Evolutionary conservation across 371 early-diverging fungal species (phyloP).

Genomic region (Lichtheimia hyalospora): DNA sequence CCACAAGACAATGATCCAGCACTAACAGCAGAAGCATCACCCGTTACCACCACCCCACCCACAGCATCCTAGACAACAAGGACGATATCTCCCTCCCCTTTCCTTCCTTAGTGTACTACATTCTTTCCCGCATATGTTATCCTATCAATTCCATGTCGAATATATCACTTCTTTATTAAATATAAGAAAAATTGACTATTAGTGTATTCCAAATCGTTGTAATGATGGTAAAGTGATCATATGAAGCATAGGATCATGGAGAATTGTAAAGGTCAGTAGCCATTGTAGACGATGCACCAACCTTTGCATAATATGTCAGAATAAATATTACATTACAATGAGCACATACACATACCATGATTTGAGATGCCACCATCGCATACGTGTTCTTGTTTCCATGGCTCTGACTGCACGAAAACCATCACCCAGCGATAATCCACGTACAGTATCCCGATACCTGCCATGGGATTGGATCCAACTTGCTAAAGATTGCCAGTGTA

Average conservation of each 20-base stretch:
- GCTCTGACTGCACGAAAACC: conserved; percentile 35
- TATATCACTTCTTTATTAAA: neutral
- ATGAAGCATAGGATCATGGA: conserved; percentile 39
- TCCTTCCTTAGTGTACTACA: neutral
- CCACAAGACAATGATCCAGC: neutral
- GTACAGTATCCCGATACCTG: conserved; percentile 1
- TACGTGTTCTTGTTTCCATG: conserved; percentile 11
- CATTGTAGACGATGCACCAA: conserved; percentile 38
- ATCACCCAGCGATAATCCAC: conserved; percentile 39
- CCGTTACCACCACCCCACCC: neutral
- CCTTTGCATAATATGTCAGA: conserved; percentile 14
- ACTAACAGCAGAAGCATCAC: neutral
- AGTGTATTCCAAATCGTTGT: neutral
- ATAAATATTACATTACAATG: neutral
- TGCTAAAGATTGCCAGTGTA: conserved; percentile 28
- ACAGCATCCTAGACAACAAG: neutral
- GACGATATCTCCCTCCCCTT: neutral
- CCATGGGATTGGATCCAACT: conserved; percentile 31
- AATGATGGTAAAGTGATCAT: conserved; percentile 26
- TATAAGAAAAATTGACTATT: neutral
- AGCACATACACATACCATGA: conserved; percentile 12
- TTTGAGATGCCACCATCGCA: conserved; percentile 39
- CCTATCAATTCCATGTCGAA: neutral
- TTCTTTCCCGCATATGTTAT: neutral
- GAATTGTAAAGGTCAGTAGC: conserved; percentile 40